Evolutionary conservation across 345 rosid species (phyloP).

Genomic region (Citrus australasica): DNA sequence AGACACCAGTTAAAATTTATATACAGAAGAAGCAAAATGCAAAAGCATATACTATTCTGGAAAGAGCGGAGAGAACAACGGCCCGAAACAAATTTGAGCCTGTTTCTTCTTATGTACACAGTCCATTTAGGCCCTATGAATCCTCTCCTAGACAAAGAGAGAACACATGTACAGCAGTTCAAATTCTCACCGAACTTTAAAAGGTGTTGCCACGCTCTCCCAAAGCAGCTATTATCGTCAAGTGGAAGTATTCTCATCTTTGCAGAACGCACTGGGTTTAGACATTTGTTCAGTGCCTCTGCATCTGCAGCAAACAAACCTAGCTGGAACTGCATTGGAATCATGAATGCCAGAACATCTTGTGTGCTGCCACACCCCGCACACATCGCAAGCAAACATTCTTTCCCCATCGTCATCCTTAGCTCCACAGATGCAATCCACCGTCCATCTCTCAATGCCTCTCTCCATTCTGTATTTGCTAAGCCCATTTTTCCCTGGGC

Average conservation of each 20-base stretch:
- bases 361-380: constrained; percentile 75
- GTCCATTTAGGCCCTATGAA: background rate
- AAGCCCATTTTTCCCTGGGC: constrained; percentile 34
- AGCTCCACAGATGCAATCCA: constrained; percentile 66
- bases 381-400: constrained; percentile 68
- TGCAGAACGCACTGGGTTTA: constrained; percentile 8
- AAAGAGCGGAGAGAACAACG: background rate
- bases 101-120: constrained; percentile 21
- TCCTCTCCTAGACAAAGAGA: background rate
- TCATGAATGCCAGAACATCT: constrained; percentile 59
- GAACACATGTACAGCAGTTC: constrained; percentile 15
- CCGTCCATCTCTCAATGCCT: constrained; percentile 64
- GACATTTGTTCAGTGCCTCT: constrained; percentile 8
- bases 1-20: background rate
- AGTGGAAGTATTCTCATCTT: constrained; percentile 8
- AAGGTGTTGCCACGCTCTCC: constrained; percentile 13
- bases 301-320: constrained; percentile 51
- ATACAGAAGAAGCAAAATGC: background rate
- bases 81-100: constrained; percentile 19
- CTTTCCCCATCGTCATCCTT: constrained; percentile 77
- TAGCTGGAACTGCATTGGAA: constrained; percentile 45
- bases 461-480: constrained; percentile 56
- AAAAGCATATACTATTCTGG: background rate
- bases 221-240: background rate
- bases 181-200: constrained; percentile 8